phyloP scores from a whole-genome alignment of 495 filamentous ascomycete genomes.

The Rusavskia elegans region DNA sequence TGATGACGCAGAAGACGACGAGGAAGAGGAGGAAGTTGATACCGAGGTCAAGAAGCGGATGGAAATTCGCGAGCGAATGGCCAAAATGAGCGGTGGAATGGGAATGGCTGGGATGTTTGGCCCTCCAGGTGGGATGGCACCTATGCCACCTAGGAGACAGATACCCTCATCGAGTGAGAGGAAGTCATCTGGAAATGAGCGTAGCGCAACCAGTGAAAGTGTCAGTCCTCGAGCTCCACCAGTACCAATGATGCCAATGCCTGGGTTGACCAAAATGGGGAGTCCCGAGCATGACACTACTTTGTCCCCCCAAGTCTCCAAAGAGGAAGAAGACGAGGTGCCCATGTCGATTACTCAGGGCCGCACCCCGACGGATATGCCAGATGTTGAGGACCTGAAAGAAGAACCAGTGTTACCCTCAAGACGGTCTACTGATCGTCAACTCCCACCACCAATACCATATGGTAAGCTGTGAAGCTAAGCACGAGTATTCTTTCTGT shows the following conservation, averaged over 20 bases:
- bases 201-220: constrained; percentile 30
- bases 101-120: constrained; percentile 93
- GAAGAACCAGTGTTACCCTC: constrained; percentile 24
- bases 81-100: constrained; percentile 97
- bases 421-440: constrained; percentile 28
- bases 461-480: constrained; percentile 30
- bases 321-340: constrained; percentile 25
- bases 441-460: constrained; percentile 29
- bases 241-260: constrained; percentile 63
- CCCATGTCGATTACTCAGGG: constrained; percentile 22
- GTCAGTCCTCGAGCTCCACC: constrained; percentile 41
- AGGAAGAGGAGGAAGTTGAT: constrained; percentile 76
- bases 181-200: constrained; percentile 31
- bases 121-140: constrained; percentile 51
- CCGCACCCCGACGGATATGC: constrained; percentile 34
- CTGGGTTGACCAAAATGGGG: constrained; percentile 44
- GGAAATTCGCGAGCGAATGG: constrained; percentile 87
- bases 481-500: not conserved
- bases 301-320: constrained; percentile 22
- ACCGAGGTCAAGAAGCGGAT: constrained; percentile 74
- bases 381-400: constrained; percentile 50
- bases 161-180: constrained; percentile 52
- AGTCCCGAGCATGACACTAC: constrained; percentile 25
- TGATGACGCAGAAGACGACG: constrained; percentile 37
- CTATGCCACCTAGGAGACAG: constrained; percentile 30